Evolutionary conservation across 192 early-diverging fungal species (phyloP), one percentile per base, ranked within the genome.

Genomic region (Hyaloraphidium curvatum): DNA sequence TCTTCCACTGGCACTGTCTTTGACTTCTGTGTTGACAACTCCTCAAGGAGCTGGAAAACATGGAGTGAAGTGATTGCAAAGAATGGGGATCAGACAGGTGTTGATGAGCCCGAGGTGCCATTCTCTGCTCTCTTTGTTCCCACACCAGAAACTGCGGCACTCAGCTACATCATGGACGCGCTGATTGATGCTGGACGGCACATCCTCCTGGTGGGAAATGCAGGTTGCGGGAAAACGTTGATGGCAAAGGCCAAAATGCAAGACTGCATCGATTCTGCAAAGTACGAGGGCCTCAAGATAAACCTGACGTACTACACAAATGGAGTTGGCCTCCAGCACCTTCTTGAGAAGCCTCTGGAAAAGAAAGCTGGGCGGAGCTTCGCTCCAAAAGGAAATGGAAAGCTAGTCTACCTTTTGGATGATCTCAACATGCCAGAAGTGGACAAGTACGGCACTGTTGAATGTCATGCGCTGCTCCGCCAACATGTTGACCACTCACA

Each of bases 391-490:
- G 76, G 77, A 2, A 70, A 62, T 13, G 76, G 70, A 58, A 79
- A 79, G 56, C 55, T 79, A 40, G 76, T 79, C 52, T 79, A 79
- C 59, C 78, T 79, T 64, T 41, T 79, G 37, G 77, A 79, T 58
- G 77, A 79, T 55, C 60, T 79, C 14, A 79, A 79, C 61, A 79
- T 79, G 77, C 77, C 77, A 3, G 77, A 79, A 54, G 77, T 79
- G 11, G 77, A 79, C 63, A 77, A 77, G 48, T 79, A 79, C 52
- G 77, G 77, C 37, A 79, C 77, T 17, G 77, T 75, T 3, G 63
- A 64, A 28, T 72, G 75, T 1, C 74, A 76, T 52, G 78, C 77
- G 0, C 60, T 79, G 7, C 61, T 79, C n/a, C 55, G 77, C 35
- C 77, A 79, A 53, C 65, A 74, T 50, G 55, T 79, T 9, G 77